Percentiles rank a stretch among this genome's conserved stretches.
phyloP scores from a whole-genome alignment of 1,284 basidiomycete genomes.

The Cutaneotrichosporon sp. region DNA sequence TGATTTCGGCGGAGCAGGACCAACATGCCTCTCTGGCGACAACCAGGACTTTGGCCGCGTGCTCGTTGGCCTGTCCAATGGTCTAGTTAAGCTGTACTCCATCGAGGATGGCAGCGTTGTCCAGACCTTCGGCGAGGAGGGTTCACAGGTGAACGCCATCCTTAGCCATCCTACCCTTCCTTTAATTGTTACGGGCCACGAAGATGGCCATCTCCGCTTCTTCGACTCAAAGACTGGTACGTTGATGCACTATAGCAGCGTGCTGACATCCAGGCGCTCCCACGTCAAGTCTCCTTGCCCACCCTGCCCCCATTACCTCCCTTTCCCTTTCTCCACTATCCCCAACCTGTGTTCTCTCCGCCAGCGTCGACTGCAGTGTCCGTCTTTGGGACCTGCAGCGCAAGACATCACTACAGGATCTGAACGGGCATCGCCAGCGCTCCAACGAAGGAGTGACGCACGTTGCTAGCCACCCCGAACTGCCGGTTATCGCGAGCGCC shows the following conservation, averaged over 20 bases:
- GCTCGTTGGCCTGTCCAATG: conserved; percentile 80
- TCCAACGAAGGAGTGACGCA: conserved; percentile 78
- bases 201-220: conserved; percentile 87
- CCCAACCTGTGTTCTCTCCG: conserved; percentile 68
- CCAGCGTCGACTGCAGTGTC: conserved; percentile 87
- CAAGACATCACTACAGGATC: conserved; percentile 75
- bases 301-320: conserved; percentile 85
- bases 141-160: conserved; percentile 81
- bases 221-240: conserved; percentile 68
- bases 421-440: conserved; percentile 76
- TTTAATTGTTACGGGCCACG: conserved; percentile 81
- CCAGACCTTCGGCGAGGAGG: conserved; percentile 54
- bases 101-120: conserved; percentile 79
- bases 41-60: conserved; percentile 48
- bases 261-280: conserved; percentile 4
- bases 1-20: conserved; percentile 51
- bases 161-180: conserved; percentile 87
- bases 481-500: conserved; percentile 84
- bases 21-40: conserved; percentile 61
- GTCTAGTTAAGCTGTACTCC: conserved; percentile 83
- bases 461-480: conserved; percentile 58
- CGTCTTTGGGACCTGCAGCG: conserved; percentile 84
- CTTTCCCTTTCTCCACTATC: conserved; percentile 78
- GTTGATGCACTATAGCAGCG: conserved; percentile 24
- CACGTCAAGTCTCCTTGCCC: conserved; percentile 85